These are phyloP conservation scores for Cladosporium sp. DNA, from an alignment of 2,329 filamentous ascomycete species.

Conservation along the genomic window DNA sequence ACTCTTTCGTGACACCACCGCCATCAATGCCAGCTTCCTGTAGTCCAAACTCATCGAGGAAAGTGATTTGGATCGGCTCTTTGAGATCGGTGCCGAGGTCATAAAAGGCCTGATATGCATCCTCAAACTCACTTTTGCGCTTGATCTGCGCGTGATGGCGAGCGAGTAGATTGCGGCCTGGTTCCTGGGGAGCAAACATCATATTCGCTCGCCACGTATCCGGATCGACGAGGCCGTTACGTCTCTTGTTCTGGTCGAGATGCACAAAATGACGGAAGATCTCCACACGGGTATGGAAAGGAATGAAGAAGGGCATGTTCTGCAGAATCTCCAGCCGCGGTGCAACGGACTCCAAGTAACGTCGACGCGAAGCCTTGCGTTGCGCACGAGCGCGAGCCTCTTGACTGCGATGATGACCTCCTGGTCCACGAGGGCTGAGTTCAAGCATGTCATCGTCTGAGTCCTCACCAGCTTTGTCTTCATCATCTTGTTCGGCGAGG, in stretches of 20 bases:
- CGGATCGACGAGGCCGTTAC: conserved; percentile 65
- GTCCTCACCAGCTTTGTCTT: conserved; percentile 46
- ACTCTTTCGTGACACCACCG: conserved; percentile 95
- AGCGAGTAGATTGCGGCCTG: conserved; percentile 46
- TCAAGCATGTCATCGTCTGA: conserved; percentile 36
- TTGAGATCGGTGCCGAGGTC: conserved; percentile 76
- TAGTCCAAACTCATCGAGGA: conserved; percentile 84
- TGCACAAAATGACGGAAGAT: conserved; percentile 92
- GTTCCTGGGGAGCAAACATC: conserved; percentile 27
- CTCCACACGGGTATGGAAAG: conserved; percentile 83
- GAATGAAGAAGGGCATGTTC: conserved; percentile 96
- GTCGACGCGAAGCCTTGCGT: conserved; percentile 62
- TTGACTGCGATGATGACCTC: conserved; percentile 20
- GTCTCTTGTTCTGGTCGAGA: conserved; percentile 68
- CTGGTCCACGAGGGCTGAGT: not conserved
- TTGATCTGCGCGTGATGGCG: conserved; percentile 71
- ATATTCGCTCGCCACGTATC: conserved; percentile 65
- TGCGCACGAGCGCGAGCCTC: conserved; percentile 63
- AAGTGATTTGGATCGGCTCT: conserved; percentile 93
- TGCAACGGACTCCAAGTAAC: conserved; percentile 72
- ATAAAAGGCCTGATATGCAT: conserved; percentile 83
- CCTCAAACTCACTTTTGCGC: conserved; percentile 74
- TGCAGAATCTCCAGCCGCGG: conserved; percentile 86
- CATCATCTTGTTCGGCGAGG: conserved; percentile 60
- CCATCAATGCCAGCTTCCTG: conserved; percentile 93